phyloP scores from a whole-genome alignment of 805 yeast genomes.

The Saturnispora saitoi region DNA sequence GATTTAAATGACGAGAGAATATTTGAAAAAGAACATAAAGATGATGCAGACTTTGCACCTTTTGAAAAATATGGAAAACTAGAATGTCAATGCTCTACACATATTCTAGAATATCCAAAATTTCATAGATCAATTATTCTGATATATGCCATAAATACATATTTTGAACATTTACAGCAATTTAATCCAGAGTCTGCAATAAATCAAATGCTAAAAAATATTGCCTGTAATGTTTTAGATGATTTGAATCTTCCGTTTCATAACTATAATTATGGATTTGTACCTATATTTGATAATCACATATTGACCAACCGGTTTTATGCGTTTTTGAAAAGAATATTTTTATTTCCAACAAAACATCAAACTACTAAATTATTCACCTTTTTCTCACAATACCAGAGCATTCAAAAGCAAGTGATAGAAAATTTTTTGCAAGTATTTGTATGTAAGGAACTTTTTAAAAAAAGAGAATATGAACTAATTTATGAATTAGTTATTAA shows the following conservation, averaged over 20 bases:
- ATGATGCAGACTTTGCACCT: background rate
- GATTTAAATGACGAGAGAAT: background rate
- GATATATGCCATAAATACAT: slow-evolving; percentile 4
- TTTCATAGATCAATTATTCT: background rate
- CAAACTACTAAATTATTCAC: background rate
- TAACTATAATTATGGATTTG: background rate
- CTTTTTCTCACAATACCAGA: slow-evolving; percentile 1
- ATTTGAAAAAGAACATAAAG: background rate
- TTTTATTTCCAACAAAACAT: slow-evolving; percentile 4
- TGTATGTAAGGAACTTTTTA: slow-evolving; percentile 6
- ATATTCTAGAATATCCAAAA: background rate
- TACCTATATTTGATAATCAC: background rate
- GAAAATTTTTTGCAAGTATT: slow-evolving; percentile 10
- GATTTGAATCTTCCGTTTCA: background rate
- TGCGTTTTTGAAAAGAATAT: background rate
- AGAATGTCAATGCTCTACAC: no score
- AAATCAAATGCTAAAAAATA: background rate
- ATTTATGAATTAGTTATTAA: slow-evolving; percentile 2
- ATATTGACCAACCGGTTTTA: slow-evolving; percentile 5
- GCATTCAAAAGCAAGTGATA: background rate
- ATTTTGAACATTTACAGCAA: background rate
- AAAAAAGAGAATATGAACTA: slow-evolving; percentile 2
- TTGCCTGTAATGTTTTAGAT: slow-evolving; percentile 1
- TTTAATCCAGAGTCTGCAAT: background rate
- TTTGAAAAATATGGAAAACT: no score